Evolutionary conservation across 2,329 filamentous ascomycete genomes (phyloP).

Genomic region (Paecilomyces formosus): DNA sequence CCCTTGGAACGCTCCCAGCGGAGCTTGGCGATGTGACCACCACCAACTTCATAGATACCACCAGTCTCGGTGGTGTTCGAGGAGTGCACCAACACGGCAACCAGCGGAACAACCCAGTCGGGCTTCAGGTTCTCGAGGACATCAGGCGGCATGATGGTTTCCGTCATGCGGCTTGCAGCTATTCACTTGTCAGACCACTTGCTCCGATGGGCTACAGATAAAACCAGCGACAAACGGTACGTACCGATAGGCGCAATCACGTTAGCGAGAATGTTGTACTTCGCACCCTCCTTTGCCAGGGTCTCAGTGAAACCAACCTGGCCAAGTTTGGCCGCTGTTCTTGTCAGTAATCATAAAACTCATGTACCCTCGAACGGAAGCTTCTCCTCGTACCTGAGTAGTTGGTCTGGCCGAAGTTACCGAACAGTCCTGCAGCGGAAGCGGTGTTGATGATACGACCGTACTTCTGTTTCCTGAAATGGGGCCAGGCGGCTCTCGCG

Average conservation of each 20-base stretch:
- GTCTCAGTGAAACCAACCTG: slow-evolving; percentile 98
- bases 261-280: slow-evolving; percentile 97
- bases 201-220: neutral
- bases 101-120: slow-evolving; percentile 90
- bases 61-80: slow-evolving; percentile 78
- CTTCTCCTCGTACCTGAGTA: slow-evolving; percentile 60
- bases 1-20: slow-evolving; percentile 92
- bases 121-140: slow-evolving; percentile 78
- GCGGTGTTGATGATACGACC: slow-evolving; percentile 94
- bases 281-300: slow-evolving; percentile 89
- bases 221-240: slow-evolving; percentile 9
- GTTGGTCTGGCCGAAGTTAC: slow-evolving; percentile 91
- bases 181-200: slow-evolving; percentile 3
- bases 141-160: slow-evolving; percentile 93
- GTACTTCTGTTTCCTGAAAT: slow-evolving; percentile 99
- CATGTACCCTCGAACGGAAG: neutral
- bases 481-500: slow-evolving; percentile 85
- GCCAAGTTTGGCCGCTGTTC: slow-evolving; percentile 75
- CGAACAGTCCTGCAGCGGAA: slow-evolving; percentile 91
- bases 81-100: slow-evolving; percentile 80
- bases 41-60: slow-evolving; percentile 87
- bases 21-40: slow-evolving; percentile 84
- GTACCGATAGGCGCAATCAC: slow-evolving; percentile 77
- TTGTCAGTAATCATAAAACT: slow-evolving; percentile 15
- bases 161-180: slow-evolving; percentile 91